Evolutionary conservation across 192 early-diverging fungal species (phyloP), one percentile per base, ranked within the genome.

Genomic region (Umbelopsis vinacea): DNA sequence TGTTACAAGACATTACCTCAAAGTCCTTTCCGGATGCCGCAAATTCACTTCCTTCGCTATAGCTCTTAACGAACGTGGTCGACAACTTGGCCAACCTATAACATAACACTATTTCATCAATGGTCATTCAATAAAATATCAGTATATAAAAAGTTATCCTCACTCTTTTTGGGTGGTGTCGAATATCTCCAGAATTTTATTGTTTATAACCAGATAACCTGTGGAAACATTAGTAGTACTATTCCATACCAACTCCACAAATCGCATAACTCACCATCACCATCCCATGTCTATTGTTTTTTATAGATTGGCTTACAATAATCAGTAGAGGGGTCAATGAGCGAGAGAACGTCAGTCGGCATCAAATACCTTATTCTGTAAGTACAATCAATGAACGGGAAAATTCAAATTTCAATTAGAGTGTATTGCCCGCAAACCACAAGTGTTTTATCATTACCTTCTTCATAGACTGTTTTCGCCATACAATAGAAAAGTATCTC

Each of bases 241-340:
- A 9, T 17, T 26, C 23, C 17, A 19, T 24, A 53, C 21, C 1
- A 54, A 33, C 12, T 70, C 14, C 11, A 6, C 19, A 19, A 14
- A 35, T 24, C 21, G 15, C 48, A 50, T 37, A 14, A 12, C 57
- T 63, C 57, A 63, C 81, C 81, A 69, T 82, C 81, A 2, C 81
- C 78, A 67, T 82, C 81, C 81, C 81, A 82, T 2, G 81, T 80
- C 48, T 82, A 75, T 73, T 82, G 75, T 37, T 54, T 22, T 6
- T 29, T 54, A 24, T 5, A 0, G 8, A 22, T 54, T 24, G 1
- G 8, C 22, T 54, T 0, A 1, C 8, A 12, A 26, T 24, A 1
- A 54, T 22, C 3, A 12, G 22, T 12, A 14, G 53, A 7, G 26
- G 10, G 10, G 23, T 54, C 23, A 54, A 29, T 54, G 14, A 54